Base-by-base conservation (phyloP, 495 filamentous ascomycete genomes). In the Monascus purpureus region DNA sequence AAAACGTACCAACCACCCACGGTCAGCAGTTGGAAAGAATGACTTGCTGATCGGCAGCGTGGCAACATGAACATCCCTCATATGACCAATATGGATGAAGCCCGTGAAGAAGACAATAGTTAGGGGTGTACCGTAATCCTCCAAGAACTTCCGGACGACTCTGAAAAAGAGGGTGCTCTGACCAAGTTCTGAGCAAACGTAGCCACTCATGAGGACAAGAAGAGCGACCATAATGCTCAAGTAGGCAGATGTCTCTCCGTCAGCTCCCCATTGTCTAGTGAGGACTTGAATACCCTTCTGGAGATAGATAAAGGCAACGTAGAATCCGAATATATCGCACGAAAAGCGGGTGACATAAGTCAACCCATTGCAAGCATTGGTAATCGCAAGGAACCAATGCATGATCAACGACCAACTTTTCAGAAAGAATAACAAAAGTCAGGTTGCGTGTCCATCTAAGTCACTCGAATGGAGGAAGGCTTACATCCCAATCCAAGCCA, bases 91-190 rank as follows among this genome's bases (percentile, higher is more conserved):
- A 47, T 86, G 82, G 3, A 84, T 75, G 41, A 88, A 93, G 4
- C 83, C 84, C 5, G 82, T 84, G 49, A 90, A 92, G 54, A 92
- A 92, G 17, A 92, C 58, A 19, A 90, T 73, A 1, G 82, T 83
- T 37, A 93, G 61, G 0, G 81, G 80, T 0, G 79, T 84, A 24
- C 81, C 82, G 48, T 88, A 88, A 51, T 88, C 82, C 49, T 84
- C 82, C 19, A 86, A 57, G 43, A 87, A 86, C 22, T 82, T 75
- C 12, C 82, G 70, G 11, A 86, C 57, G 19, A 68, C 70, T 42
- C 82, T 68, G 15, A 68, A 68, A 51, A 90, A 87, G 11, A 90
- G 59, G 19, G 61, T 68, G 43, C 77, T 75, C 11, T 59, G 64
- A 8, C 82, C 82, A 14, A 90, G 48, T 38, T 78, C 65, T 18